Evolutionary conservation across 331 rosid genomes (phyloP), one percentile per base, ranked within the genome.

Genomic region (Dryas integrifolia): DNA sequence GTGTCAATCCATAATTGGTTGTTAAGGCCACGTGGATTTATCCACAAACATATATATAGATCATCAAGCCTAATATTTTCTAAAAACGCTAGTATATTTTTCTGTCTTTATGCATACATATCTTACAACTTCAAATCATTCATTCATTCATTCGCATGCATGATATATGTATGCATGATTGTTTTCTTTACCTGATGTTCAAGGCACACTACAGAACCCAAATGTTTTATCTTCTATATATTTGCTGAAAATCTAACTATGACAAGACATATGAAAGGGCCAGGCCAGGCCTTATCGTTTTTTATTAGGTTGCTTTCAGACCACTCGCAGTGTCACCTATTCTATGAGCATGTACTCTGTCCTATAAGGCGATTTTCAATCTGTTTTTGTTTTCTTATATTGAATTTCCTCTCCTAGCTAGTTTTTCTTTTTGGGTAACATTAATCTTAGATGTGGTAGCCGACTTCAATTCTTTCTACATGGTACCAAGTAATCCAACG

Each of bases 351-450:
- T 46, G 73, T 46, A 48, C 55, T 69, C 59, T 78, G 87, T 80
- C 85, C 60, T 82, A 21, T 82, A 75, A 84, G 80, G 82, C 78
- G 38, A 70, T 53, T 77, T 77, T 47, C 49, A 46, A n/a, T 48
- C 7, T 45, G 46, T 43, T 6, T 13, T 2, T 7, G 18, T 26
- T n/a, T 14, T 12, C n/a, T n/a, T 51, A 30, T 30, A 30, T 5
- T 24, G 3, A 3, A 35, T 57, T 46, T 60, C 18, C 10, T 53
- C 15, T 74, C 24, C 47, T 53, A 0, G 5, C 3, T 16, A 1
- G 4, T 59, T 65, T 9, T 45, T n/a, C 9, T 74, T 74, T 16
- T 61, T 60, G 57, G 52, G 79, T n/a, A 52, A 24, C 9, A 30
- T 1, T 30, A 50, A 53, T 65, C 61, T 59, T 44, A 16, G 77